phyloP scores from a whole-genome alignment of 805 yeast genomes.

The Kuraishia capsulata region DNA sequence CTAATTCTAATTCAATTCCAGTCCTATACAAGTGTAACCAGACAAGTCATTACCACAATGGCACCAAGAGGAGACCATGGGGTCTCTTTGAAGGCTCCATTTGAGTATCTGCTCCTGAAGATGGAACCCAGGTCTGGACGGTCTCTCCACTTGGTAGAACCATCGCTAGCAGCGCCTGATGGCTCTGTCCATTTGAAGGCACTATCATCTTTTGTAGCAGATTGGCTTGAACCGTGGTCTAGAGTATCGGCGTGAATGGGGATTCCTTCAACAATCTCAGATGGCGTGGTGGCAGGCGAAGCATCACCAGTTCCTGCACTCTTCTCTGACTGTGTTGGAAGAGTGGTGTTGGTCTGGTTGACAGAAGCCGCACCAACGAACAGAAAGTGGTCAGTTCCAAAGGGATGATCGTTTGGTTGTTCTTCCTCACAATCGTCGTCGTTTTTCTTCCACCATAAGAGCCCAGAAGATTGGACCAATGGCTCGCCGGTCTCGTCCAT shows the following conservation, averaged over 20 bases:
- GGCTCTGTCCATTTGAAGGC: neutral
- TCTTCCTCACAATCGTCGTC: conserved; percentile 1
- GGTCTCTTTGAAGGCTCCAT: neutral
- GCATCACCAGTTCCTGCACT: too few species aligned
- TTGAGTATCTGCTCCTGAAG: neutral
- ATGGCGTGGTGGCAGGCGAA: neutral
- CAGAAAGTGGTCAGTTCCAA: neutral
- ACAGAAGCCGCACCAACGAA: neutral
- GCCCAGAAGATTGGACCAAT: neutral
- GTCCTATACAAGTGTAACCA: neutral
- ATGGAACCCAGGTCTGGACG: neutral
- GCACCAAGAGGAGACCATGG: conserved; percentile 2
- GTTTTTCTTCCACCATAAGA: neutral
- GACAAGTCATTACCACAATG: neutral
- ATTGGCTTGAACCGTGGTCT: too few species aligned
- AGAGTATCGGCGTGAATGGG: too few species aligned
- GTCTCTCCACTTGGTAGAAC: too few species aligned
- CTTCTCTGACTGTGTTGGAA: neutral
- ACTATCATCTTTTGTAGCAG: neutral
- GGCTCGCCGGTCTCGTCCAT: neutral
- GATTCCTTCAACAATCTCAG: neutral
- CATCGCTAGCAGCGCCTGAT: neutral
- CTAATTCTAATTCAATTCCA: too few species aligned
- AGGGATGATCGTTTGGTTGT: neutral
- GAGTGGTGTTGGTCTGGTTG: neutral